Conservation (phyloP, 257 asterid species). For the Penstemon davidsonii region DNA sequence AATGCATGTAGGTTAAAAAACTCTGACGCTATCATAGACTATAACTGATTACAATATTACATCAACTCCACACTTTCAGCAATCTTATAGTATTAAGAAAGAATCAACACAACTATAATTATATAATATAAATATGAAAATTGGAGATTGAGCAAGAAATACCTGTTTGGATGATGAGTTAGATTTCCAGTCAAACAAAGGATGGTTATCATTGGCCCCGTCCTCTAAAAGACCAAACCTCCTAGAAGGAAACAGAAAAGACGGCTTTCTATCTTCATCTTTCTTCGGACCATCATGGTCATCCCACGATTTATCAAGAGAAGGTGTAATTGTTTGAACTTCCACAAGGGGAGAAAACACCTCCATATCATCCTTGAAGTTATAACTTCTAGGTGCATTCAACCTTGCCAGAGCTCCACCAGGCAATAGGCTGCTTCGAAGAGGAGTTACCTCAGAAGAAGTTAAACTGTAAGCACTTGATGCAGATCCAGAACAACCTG, state of each 20-base stretch:
- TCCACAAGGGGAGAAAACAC: conserved; percentile 93
- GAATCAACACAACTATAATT: background rate
- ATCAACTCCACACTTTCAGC: background rate
- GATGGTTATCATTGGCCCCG: conserved; percentile 53
- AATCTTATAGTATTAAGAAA: conserved; percentile 1
- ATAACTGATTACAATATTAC: conserved; percentile 1
- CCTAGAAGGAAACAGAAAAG: conserved; percentile 63
- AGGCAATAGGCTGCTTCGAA: conserved; percentile 57
- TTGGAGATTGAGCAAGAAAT: conserved; percentile 21
- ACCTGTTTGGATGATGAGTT: conserved; percentile 68
- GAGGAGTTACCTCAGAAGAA: conserved; percentile 69
- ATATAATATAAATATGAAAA: background rate
- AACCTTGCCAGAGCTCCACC: conserved; percentile 71
- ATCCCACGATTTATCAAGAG: conserved; percentile 77
- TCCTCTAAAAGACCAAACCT: conserved; percentile 73
- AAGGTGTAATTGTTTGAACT: conserved; percentile 90
- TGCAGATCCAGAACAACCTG: conserved; percentile 44
- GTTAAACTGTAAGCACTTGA: conserved; percentile 46
- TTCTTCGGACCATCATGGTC: conserved; percentile 61
- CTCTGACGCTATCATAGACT: conserved; percentile 1
- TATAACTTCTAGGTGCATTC: conserved; percentile 74
- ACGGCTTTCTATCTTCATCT: conserved; percentile 56
- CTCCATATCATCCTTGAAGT: conserved; percentile 97
- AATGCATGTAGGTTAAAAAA: background rate
- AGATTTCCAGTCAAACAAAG: conserved; percentile 76